phyloP scores from a whole-genome alignment of 768 basidiomycete species.

The Naematelia encephala region DNA sequence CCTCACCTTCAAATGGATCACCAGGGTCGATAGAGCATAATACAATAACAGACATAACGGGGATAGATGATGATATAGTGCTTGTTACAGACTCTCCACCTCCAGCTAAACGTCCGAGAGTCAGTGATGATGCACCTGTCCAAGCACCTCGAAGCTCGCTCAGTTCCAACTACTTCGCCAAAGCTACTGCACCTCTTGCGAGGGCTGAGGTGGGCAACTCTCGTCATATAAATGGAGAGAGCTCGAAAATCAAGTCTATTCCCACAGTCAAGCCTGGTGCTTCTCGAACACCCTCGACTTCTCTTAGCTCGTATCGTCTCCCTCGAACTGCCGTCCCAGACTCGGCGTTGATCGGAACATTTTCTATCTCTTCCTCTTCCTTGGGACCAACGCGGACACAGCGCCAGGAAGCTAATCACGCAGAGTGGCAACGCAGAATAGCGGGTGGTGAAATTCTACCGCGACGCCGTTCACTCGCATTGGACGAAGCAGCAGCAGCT shows the following conservation, averaged over 20 bases:
- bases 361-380: background rate
- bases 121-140: background rate
- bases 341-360: too few species aligned
- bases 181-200: slow-evolving; percentile 12
- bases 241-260: background rate
- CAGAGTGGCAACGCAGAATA: slow-evolving; percentile 33
- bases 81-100: slow-evolving; percentile 29
- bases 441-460: slow-evolving; percentile 34
- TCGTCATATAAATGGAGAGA: background rate
- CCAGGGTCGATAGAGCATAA: background rate
- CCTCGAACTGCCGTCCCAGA: slow-evolving; percentile 1
- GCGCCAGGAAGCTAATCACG: slow-evolving; percentile 27
- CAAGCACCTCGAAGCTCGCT: slow-evolving; percentile 2
- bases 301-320: slow-evolving; percentile 21
- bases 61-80: slow-evolving; percentile 19
- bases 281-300: slow-evolving; percentile 1
- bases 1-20: background rate
- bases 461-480: slow-evolving; percentile 35
- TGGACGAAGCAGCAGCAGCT: slow-evolving; percentile 45
- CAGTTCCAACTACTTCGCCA: slow-evolving; percentile 22
- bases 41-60: background rate
- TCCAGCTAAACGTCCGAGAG: slow-evolving; percentile 23
- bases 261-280: background rate
- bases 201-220: background rate
- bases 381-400: slow-evolving; percentile 9